Base-by-base conservation (phyloP, 169 alveolate species). In the Babesia divergens region DNA sequence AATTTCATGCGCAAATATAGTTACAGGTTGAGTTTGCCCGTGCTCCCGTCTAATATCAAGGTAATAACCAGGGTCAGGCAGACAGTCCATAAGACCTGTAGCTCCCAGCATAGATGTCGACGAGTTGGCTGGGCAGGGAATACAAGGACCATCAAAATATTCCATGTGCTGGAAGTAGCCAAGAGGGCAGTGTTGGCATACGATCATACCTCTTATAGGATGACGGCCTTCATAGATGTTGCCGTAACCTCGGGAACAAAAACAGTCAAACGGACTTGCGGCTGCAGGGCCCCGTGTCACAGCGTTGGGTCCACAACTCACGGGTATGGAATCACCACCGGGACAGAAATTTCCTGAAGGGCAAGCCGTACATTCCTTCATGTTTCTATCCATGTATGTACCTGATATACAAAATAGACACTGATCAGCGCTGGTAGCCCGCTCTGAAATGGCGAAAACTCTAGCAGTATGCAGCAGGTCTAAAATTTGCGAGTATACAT, bases 61-160 rank as follows among this genome's bases (percentile, higher is more conserved):
- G 65, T 62, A 84, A 46, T 54, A 76, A 13, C 93, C 93, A 13
- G 80, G 67, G 28, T 81, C 70, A 16, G 93, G 90, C 24, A 82
- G 22, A 37, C 93, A 88, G 26, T 77, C 64, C 28, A 75, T 58
- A n/a, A 88, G 46, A 24, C 84, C 65, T 9, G 77, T 80, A 3
- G 93, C 79, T 35, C 75, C 83, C 13, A 37, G 29, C 24, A 55
- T 35, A 29, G 38, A 38, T 2, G 91, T 88, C 37, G 82, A 65
- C 14, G 93, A 79, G 38, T 74, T 24, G 31, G 56, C 62, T 7
- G 93, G 93, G 32, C 93, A 88, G 40, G 93, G 91, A 40, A 88
- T 49, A 28, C 93, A 88, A 40, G 75, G 72, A 32, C 71, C 66
- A 54, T 72, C 84, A 20, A 51, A 75, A n/a, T 55, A 60, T 18